Evolutionary conservation across 805 yeast species (phyloP), one percentile per base, ranked within the genome.

Genomic region (Vanderwaltozyma tropicalis): DNA sequence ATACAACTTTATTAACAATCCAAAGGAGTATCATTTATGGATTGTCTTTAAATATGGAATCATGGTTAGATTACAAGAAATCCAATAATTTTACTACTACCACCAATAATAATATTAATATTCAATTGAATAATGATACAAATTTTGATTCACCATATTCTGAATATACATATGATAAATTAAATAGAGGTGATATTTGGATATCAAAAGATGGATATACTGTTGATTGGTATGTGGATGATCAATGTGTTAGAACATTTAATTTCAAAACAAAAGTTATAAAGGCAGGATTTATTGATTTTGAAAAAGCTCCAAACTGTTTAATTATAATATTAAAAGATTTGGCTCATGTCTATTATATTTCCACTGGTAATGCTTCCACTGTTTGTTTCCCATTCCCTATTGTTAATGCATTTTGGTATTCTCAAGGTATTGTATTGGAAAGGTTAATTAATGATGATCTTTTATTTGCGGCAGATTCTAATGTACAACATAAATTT

Each of bases 311-410:
- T 1, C 28, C 37, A 15, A 44, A 41, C 27, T 72, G 74, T 10
- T 61, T 85, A 31, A 82, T 75, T 2, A 76, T 86, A 1, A 69
- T 85, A 22, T 58, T 81, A 34, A 56, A 58, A 29, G 80, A 77
- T 39, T 65, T 74, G 5, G 82, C 82, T 0, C 66, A 78, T 41
- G 67, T 84, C 1, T 84, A 80, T 52, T 71, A 48, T 28, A 34
- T 72, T 39, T 58, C 61, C 5, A 71, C 72, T 41, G 92, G 92
- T 2, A 67, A 72, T 21, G 65, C 72, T 1, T 73, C 73, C 40
- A 67, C 72, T 1, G 71, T 78, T 10, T 76, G 76, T 46, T 73
- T 87, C 43, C 94, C 96, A 0, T 83, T 86, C 45, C 62, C 63
- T 6, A 68, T 83, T 19, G 67, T 63, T 27, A 65, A 65, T 20